A percentile compares a stretch with the other conserved stretches of the same genome.
Conservation (phyloP, 1,284 basidiomycete species). For the Tremellales sp. region DNA sequence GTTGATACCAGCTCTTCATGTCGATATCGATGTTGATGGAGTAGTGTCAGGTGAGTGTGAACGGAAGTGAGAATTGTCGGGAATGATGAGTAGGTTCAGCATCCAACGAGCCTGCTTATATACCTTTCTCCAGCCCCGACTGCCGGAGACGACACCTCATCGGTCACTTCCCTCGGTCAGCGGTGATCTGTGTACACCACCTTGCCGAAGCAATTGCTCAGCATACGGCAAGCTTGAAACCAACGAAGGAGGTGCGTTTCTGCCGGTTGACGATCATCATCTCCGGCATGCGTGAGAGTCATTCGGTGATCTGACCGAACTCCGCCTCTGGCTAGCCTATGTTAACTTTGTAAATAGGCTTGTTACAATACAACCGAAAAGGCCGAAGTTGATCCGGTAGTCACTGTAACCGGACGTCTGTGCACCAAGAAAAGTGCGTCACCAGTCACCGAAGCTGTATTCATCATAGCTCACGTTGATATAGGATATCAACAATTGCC, state of each 20-base stretch:
- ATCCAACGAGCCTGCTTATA: background rate
- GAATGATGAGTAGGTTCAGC: background rate
- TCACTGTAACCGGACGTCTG: background rate
- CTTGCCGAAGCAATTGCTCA: constrained; percentile 1
- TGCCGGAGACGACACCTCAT: background rate
- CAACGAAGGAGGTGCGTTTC: background rate
- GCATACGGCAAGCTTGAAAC: background rate
- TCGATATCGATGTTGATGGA: background rate
- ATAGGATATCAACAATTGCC: background rate
- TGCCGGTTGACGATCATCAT: too few relatives aligned
- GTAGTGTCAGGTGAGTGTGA: background rate
- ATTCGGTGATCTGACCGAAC: background rate
- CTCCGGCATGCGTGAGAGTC: background rate
- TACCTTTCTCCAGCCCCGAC: background rate
- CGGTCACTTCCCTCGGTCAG: too few relatives aligned
- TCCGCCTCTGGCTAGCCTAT: background rate
- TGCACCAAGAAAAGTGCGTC: too few relatives aligned
- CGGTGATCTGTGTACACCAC: background rate
- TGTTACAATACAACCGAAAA: background rate
- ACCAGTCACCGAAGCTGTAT: too few relatives aligned
- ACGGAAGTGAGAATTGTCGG: background rate
- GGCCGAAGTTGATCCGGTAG: background rate
- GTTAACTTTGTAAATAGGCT: background rate
- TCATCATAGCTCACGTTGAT: too few relatives aligned
- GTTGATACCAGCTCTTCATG: background rate